These are phyloP conservation scores for Wickerhamomyces sp. DNA, from an alignment of 1,139 yeast species.

Conservation along the genomic window DNA sequence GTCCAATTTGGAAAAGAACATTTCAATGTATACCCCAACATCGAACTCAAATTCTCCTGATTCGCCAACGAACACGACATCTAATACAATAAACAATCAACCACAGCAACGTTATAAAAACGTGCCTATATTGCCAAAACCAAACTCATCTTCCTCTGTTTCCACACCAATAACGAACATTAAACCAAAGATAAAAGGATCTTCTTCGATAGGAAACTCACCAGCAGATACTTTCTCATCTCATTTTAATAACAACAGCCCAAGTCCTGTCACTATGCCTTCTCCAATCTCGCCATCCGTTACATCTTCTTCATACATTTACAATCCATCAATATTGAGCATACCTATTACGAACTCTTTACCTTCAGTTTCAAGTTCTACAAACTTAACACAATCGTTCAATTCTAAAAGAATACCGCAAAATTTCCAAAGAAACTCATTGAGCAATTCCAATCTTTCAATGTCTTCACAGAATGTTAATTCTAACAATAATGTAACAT, in stretches of 20 bases:
- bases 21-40: slow-evolving; percentile 13
- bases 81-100: neutral
- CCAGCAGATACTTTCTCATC: slow-evolving; percentile 7
- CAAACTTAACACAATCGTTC: slow-evolving; percentile 22
- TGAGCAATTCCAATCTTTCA: neutral
- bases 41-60: slow-evolving; percentile 11
- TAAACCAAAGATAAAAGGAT: neutral
- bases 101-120: slow-evolving; percentile 16
- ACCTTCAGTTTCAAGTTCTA: slow-evolving; percentile 19
- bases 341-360: slow-evolving; percentile 8
- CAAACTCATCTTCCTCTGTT: slow-evolving; percentile 5
- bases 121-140: slow-evolving; percentile 25
- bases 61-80: slow-evolving; percentile 5
- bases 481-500: neutral
- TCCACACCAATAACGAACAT: neutral
- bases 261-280: slow-evolving; percentile 22
- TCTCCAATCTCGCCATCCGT: slow-evolving; percentile 22
- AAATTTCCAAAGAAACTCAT: slow-evolving; percentile 11
- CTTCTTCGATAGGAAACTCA: slow-evolving; percentile 11
- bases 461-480: no score
- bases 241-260: slow-evolving; percentile 15
- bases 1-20: slow-evolving; percentile 18
- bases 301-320: slow-evolving; percentile 2
- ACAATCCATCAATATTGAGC: slow-evolving; percentile 2
- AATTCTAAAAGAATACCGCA: slow-evolving; percentile 26